Conservation (phyloP, 108 stramenopile species). For the Schizochytrium sp. region DNA sequence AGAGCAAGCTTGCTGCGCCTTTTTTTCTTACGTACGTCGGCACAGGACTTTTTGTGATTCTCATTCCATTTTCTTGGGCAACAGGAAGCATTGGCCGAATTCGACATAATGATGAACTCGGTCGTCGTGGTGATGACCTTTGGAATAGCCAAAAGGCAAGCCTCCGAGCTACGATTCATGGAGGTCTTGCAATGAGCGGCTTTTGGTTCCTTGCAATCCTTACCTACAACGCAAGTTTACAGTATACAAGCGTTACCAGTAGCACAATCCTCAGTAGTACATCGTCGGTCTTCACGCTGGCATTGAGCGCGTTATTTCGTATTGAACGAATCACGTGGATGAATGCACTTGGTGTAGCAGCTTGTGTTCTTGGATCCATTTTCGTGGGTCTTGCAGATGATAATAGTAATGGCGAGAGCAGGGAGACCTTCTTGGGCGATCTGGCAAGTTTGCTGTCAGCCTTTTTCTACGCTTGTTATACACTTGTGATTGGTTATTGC, state of each 20-base stretch:
- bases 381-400: constrained; percentile 62
- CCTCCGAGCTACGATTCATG: neutral
- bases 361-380: constrained; percentile 68
- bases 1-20: constrained; percentile 67
- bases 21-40: constrained; percentile 74
- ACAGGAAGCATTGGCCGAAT: neutral
- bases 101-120: neutral
- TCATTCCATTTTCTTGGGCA: constrained; percentile 65
- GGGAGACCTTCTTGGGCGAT: constrained; percentile 60
- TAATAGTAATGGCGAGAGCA: neutral
- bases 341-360: constrained; percentile 65
- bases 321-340: constrained; percentile 11
- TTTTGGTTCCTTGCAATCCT: constrained; percentile 92
- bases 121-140: neutral
- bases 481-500: constrained; percentile 61
- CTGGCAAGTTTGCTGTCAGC: neutral
- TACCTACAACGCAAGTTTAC: constrained; percentile 85
- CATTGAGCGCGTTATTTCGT: neutral
- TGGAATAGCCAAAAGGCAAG: neutral
- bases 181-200: constrained; percentile 76
- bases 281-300: constrained; percentile 89
- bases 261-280: constrained; percentile 90
- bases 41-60: constrained; percentile 63
- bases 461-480: constrained; percentile 72
- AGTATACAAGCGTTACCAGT: constrained; percentile 87